phyloP scores from a whole-genome alignment of 2,329 filamentous ascomycete species.

The Septoria petroselini region DNA sequence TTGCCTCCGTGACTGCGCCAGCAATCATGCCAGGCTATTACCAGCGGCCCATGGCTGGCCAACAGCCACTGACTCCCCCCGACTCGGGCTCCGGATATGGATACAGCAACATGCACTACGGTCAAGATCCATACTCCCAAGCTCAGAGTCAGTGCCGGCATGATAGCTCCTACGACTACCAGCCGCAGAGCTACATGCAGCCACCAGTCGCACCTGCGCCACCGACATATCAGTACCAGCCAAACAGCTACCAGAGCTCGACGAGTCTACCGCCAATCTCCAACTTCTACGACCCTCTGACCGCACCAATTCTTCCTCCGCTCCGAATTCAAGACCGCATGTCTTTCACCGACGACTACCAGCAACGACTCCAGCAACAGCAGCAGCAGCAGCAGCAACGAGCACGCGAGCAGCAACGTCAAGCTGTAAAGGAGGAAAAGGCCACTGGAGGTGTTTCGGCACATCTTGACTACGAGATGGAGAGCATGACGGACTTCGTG shows the following conservation, averaged over 20 bases:
- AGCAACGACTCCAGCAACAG: slow-evolving; percentile 40
- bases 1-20: slow-evolving; percentile 38
- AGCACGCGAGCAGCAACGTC: slow-evolving; percentile 40
- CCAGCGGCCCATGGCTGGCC: slow-evolving; percentile 41
- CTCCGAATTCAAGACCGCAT: slow-evolving; percentile 44
- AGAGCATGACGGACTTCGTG: slow-evolving; percentile 92
- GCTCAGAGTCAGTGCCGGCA: slow-evolving; percentile 38
- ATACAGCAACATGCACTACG: slow-evolving; percentile 44
- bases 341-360: slow-evolving; percentile 41
- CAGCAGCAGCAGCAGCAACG: slow-evolving; percentile 39
- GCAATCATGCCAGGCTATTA: slow-evolving; percentile 53
- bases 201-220: slow-evolving; percentile 33
- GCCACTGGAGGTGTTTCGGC: slow-evolving; percentile 83
- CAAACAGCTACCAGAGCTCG: slow-evolving; percentile 30
- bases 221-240: slow-evolving; percentile 35
- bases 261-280: slow-evolving; percentile 38
- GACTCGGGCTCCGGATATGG: slow-evolving; percentile 45
- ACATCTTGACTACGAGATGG: slow-evolving; percentile 94
- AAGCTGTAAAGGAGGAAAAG: slow-evolving; percentile 58
- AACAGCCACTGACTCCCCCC: slow-evolving; percentile 50
- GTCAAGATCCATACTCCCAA: slow-evolving; percentile 45
- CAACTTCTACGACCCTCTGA: slow-evolving; percentile 46
- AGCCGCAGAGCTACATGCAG: slow-evolving; percentile 46
- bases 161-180: slow-evolving; percentile 47
- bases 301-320: slow-evolving; percentile 48